These are phyloP conservation scores for Apiospora phragmitis DNA, from an alignment of 2,329 filamentous ascomycete genomes.

Conservation along the genomic window DNA sequence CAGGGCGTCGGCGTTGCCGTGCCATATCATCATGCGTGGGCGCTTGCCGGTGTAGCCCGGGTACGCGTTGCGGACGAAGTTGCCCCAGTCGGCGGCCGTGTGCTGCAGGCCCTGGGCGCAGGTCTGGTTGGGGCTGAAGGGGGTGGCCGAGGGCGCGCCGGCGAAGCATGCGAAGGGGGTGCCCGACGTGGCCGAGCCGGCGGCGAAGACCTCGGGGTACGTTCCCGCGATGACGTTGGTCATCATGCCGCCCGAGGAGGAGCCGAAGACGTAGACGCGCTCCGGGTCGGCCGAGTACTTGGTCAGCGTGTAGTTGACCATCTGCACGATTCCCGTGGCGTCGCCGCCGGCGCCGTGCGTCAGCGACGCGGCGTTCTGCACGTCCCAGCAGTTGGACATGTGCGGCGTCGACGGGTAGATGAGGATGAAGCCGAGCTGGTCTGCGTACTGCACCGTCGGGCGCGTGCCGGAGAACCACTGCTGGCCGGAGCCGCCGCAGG, in stretches of 20 bases:
- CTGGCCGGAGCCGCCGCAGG: slow-evolving; percentile 16
- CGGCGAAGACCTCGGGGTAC: slow-evolving; percentile 24
- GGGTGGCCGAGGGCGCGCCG: slow-evolving; percentile 18
- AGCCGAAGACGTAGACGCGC: slow-evolving; percentile 18
- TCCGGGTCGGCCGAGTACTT: slow-evolving; percentile 15
- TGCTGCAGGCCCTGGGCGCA: slow-evolving; percentile 21
- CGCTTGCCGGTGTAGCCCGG: slow-evolving; percentile 35
- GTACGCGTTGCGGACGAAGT: slow-evolving; percentile 33
- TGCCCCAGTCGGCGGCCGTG: slow-evolving; percentile 30
- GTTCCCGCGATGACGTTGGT: slow-evolving; percentile 22
- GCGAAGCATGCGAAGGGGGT: slow-evolving; percentile 20
- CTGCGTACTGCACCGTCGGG: slow-evolving; percentile 17
- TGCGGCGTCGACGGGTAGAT: slow-evolving; percentile 17
- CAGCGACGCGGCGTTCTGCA: slow-evolving; percentile 20
- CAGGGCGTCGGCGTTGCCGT: slow-evolving; percentile 34
- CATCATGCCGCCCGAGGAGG: slow-evolving; percentile 22
- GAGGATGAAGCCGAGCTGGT: slow-evolving; percentile 18
- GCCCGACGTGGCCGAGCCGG: slow-evolving; percentile 19
- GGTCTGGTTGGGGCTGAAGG: slow-evolving; percentile 21
- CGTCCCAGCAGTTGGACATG: slow-evolving; percentile 24
- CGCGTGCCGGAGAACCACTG: slow-evolving; percentile 20
- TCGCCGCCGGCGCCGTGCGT: slow-evolving; percentile 23
- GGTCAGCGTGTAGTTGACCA: slow-evolving; percentile 21
- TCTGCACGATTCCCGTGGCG: slow-evolving; percentile 20
- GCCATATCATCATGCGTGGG: slow-evolving; percentile 36